Base-by-base conservation (phyloP, 768 basidiomycete genomes). In the Boletus sp. region DNA sequence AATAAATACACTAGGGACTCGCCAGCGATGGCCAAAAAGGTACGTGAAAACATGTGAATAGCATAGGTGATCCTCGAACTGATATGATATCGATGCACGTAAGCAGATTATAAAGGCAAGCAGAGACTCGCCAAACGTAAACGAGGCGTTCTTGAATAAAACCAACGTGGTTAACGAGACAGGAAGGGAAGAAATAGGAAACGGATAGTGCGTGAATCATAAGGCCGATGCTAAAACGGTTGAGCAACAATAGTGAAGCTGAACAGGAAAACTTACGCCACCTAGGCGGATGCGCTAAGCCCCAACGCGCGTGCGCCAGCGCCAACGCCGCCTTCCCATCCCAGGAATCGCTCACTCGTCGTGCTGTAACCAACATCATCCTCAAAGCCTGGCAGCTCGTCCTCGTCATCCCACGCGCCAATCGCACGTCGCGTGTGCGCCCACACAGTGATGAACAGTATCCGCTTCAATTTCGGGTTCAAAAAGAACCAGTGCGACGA, bases 401-500 rank as follows among this genome's bases (percentile, higher is more conserved):
- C 82, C 35, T 79, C 79, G 40, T 77, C 77, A 30, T 75, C 75
- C 76, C 79, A 83, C 52, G 75, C 82, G 40, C 81, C 74, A 17
- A 77, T 75, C 18, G 83, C 76, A 48, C 83, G 81, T 64, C 80
- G 82, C 33, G 87, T 87, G 44, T 89, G 83, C 7, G 94, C 92
- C 92, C 94, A 97, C 20, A 93, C 86, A 2, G 92, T 89, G 56
- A 97, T 82, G 75, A 96, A 98, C 54, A 98, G 74, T 65, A 98
- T 84, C 20, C 95, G 86, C 77, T 95, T 97, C 74, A 86, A 76
- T 77, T 93, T 95, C 66, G 89, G 83, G 78, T 94, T 96, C 66
- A 93, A 78, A 77, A 98, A 96, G 79, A 98, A 98, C 88, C 93
- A 96, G 71, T 96, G 92, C 11, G 92, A 92, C 35, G 92, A 94